These are phyloP conservation scores for Fonsecaea multimorphosa DNA, from an alignment of 2,329 filamentous ascomycete genomes.

Conservation along the genomic window DNA sequence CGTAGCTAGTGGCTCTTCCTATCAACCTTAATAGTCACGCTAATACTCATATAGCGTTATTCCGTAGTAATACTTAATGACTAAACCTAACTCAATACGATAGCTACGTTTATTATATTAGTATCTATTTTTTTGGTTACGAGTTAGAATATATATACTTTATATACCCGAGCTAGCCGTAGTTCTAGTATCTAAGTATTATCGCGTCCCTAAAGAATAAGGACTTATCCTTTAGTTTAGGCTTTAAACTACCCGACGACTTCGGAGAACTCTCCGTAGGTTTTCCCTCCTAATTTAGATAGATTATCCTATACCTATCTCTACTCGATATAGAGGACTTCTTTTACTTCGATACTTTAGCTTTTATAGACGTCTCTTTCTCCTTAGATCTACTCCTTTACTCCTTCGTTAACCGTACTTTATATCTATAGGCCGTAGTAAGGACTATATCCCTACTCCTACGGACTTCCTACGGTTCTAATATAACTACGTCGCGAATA, in stretches of 20 bases:
- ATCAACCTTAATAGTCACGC: not conserved
- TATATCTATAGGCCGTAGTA: not conserved
- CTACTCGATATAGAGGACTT: no score
- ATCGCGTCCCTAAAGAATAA: not conserved
- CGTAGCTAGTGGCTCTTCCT: not conserved
- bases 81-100: not conserved
- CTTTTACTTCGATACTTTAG: no score
- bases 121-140: not conserved
- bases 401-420: not conserved
- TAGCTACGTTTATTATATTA: not conserved
- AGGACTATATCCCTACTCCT: not conserved
- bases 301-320: no score
- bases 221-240: not conserved
- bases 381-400: not conserved
- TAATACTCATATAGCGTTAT: not conserved
- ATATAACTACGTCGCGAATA: not conserved
- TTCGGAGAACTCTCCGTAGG: not conserved
- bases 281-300: not conserved
- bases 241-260: not conserved
- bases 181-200: not conserved
- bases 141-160: not conserved
- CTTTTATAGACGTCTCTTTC: not conserved
- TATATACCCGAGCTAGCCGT: not conserved
- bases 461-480: not conserved
- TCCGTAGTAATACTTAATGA: not conserved